Evolutionary conservation across 75 land plant species (phyloP).

Genomic region (Pinus albicaulis): DNA sequence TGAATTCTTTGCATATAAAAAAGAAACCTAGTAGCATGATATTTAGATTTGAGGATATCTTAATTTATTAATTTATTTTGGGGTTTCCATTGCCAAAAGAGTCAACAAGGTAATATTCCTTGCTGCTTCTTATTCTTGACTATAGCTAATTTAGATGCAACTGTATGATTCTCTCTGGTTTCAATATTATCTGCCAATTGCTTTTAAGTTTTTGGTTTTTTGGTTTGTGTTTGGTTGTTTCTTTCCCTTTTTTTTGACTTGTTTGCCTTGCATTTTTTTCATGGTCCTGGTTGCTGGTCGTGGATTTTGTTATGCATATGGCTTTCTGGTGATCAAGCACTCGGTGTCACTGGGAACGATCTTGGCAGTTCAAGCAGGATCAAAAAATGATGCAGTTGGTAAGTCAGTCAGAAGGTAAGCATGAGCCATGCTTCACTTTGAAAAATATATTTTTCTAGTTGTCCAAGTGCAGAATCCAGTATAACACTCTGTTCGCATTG

Average conservation of each 20-base stretch:
- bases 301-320: conserved; percentile 6
- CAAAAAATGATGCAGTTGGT: conserved; percentile 17
- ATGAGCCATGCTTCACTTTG: not conserved
- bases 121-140: not conserved
- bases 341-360: conserved; percentile 23
- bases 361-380: conserved; percentile 14
- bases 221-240: too few relatives aligned
- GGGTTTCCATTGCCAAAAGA: not conserved
- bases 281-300: not conserved
- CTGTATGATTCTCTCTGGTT: too few relatives aligned
- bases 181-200: not conserved
- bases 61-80: not conserved
- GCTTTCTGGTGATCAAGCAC: conserved; percentile 17
- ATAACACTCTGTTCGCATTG: not conserved
- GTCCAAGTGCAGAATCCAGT: not conserved
- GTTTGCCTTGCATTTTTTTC: conserved; percentile 12
- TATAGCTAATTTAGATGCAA: too few relatives aligned
- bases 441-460: not conserved
- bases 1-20: not conserved
- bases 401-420: conserved; percentile 45
- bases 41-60: not conserved
- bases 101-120: not conserved
- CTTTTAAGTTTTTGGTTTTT: conserved; percentile 2
- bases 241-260: not conserved
- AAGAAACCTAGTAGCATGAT: not conserved